phyloP scores from a whole-genome alignment of 768 basidiomycete species.

The Boletus rubescentipes region DNA sequence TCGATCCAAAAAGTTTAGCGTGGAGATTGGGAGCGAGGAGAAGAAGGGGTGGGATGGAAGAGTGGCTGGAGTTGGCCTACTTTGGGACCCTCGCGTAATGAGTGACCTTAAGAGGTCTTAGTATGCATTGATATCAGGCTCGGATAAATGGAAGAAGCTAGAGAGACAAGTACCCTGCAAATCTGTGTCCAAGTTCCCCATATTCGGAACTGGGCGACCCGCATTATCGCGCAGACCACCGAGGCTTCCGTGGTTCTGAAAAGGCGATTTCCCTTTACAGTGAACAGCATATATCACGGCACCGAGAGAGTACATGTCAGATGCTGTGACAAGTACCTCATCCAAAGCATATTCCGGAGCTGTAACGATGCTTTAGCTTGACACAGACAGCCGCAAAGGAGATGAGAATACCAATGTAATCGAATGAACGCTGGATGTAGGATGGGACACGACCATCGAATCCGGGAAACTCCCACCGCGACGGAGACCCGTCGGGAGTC shows the following conservation, averaged over 20 bases:
- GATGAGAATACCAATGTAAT: slow-evolving; percentile 74
- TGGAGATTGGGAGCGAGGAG: slow-evolving; percentile 92
- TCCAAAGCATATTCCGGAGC: slow-evolving; percentile 95
- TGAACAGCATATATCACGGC: slow-evolving; percentile 91
- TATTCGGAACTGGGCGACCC: slow-evolving; percentile 57
- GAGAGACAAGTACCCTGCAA: slow-evolving; percentile 55
- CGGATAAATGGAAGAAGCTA: slow-evolving; percentile 1
- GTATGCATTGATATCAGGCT: slow-evolving; percentile 6
- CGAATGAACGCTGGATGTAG: slow-evolving; percentile 88
- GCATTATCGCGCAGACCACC: slow-evolving; percentile 68
- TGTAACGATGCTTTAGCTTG: slow-evolving; percentile 31
- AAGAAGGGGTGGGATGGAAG: slow-evolving; percentile 89
- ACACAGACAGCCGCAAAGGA: background rate
- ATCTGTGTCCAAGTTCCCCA: slow-evolving; percentile 68
- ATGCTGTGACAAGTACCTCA: slow-evolving; percentile 80
- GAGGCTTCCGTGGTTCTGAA: slow-evolving; percentile 78
- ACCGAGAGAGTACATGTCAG: slow-evolving; percentile 93
- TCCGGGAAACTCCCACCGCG: slow-evolving; percentile 89
- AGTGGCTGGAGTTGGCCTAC: slow-evolving; percentile 73
- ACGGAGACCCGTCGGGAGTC: slow-evolving; percentile 63
- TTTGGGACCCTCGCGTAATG: slow-evolving; percentile 73
- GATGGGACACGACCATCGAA: slow-evolving; percentile 78
- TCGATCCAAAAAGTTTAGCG: slow-evolving; percentile 93
- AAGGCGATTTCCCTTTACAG: slow-evolving; percentile 83
- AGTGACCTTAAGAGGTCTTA: slow-evolving; percentile 77